Percentiles rank a stretch among this genome's conserved stretches.
Evolutionary conservation across 2,329 filamentous ascomycete species (phyloP).

Genomic region (Alternaria metachromatica): DNA sequence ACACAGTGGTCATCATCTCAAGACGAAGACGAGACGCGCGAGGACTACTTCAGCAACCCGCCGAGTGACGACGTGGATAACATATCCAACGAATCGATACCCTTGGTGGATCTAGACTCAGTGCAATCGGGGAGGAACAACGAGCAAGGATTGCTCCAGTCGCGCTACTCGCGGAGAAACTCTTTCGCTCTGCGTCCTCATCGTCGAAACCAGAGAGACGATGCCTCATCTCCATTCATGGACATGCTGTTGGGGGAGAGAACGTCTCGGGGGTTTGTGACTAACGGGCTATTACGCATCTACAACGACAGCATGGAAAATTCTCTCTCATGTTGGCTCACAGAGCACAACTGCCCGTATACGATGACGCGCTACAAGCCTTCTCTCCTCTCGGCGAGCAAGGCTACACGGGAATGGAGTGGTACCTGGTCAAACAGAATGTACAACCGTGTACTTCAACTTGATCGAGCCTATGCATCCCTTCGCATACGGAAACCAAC

Average conservation of each 20-base stretch:
- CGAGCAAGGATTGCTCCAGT: not conserved
- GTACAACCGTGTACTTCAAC: constrained; percentile 55
- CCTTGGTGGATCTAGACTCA: not conserved
- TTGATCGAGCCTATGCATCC: constrained; percentile 47
- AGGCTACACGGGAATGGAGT: constrained; percentile 51
- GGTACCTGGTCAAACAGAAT: constrained; percentile 50
- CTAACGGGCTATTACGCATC: constrained; percentile 54
- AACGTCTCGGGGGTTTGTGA: constrained; percentile 36
- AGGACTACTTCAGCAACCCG: not conserved
- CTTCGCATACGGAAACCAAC: constrained; percentile 48
- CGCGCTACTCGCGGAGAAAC: not conserved
- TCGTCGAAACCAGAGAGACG: not conserved
- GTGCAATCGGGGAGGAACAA: not conserved
- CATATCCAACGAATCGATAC: not conserved
- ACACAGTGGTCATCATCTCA: not conserved
- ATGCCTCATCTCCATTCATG: constrained; percentile 30
- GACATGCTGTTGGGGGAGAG: constrained; percentile 37
- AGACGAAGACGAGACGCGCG: not conserved
- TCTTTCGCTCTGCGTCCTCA: not conserved
- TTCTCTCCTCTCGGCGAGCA: constrained; percentile 30
- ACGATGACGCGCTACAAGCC: constrained; percentile 28
- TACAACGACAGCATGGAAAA: constrained; percentile 63
- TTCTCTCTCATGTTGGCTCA: constrained; percentile 61
- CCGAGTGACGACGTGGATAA: not conserved
- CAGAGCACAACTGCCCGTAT: constrained; percentile 61